A percentile compares a stretch with the other conserved stretches of the same genome.
Conservation (phyloP, 768 basidiomycete species). For the Tylopilus sp. region DNA sequence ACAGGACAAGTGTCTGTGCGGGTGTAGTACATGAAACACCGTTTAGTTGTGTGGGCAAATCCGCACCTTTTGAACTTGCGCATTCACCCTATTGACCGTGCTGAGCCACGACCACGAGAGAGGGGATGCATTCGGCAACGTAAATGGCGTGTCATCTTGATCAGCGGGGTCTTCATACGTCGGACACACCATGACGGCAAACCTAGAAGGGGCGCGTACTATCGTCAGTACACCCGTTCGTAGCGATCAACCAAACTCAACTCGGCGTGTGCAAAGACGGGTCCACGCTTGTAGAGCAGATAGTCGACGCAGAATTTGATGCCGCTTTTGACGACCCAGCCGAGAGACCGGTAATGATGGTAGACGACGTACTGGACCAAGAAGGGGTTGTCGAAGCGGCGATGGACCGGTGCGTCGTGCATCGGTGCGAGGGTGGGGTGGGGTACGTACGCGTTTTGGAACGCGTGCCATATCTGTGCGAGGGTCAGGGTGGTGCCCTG, state of each 20-base stretch:
- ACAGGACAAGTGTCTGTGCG: slow-evolving; percentile 78
- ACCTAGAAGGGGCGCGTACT: slow-evolving; percentile 47
- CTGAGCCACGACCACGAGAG: slow-evolving; percentile 95
- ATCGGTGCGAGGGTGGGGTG: slow-evolving; percentile 29
- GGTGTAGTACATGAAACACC: background rate
- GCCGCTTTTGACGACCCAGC: slow-evolving; percentile 95
- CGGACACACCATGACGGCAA: slow-evolving; percentile 87
- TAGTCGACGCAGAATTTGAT: slow-evolving; percentile 98
- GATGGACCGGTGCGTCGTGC: slow-evolving; percentile 20
- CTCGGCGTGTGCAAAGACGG: slow-evolving; percentile 96
- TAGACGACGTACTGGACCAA: slow-evolving; percentile 86
- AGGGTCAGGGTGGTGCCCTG: slow-evolving; percentile 56
- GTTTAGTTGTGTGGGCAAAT: background rate
- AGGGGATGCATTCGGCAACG: slow-evolving; percentile 62
- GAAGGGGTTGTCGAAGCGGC: slow-evolving; percentile 87
- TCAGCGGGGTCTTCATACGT: slow-evolving; percentile 85
- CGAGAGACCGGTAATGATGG: slow-evolving; percentile 93
- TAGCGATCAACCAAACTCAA: slow-evolving; percentile 37
- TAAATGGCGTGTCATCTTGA: slow-evolving; percentile 57
- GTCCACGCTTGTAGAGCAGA: slow-evolving; percentile 90
- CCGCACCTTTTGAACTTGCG: slow-evolving; percentile 95
- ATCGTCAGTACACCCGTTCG: background rate
- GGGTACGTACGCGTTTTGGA: slow-evolving; percentile 53
- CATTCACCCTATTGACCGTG: slow-evolving; percentile 94
- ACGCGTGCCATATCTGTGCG: slow-evolving; percentile 59